phyloP scores from a whole-genome alignment of 2,329 filamentous ascomycete species.

The Trichoderma koningii region DNA sequence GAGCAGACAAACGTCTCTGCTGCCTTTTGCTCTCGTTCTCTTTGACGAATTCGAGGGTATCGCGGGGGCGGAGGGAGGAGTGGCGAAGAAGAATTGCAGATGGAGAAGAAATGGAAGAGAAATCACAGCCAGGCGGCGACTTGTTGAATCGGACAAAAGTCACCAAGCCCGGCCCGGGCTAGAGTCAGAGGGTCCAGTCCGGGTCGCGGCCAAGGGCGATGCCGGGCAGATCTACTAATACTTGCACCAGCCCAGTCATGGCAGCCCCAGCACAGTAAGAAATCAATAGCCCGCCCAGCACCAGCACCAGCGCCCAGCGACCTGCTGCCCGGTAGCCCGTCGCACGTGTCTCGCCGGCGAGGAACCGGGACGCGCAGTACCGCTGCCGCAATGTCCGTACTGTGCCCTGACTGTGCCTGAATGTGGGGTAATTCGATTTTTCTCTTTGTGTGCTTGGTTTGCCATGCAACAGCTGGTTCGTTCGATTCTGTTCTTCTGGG shows the following conservation, averaged over 20 bases:
- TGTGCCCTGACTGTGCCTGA: constrained; percentile 1
- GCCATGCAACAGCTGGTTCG: background rate
- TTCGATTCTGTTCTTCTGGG: background rate
- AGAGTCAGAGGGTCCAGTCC: constrained; percentile 6
- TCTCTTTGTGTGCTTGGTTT: background rate
- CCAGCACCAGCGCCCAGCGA: background rate
- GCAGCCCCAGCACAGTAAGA: constrained; percentile 4
- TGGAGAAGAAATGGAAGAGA: constrained; percentile 10
- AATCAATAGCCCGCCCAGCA: background rate
- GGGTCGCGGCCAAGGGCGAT: constrained; percentile 8
- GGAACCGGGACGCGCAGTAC: background rate
- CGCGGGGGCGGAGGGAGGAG: background rate
- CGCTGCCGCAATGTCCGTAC: background rate
- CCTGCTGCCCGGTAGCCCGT: background rate
- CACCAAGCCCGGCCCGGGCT: background rate
- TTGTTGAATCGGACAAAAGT: constrained; percentile 6
- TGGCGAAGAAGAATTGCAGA: background rate
- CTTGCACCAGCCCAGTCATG: background rate
- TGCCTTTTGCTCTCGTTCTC: background rate
- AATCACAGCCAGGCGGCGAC: background rate
- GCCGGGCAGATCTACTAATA: constrained; percentile 20
- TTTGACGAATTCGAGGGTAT: constrained; percentile 23
- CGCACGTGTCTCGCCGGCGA: background rate
- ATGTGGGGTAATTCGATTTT: background rate
- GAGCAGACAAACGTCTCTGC: background rate